Conservation (phyloP, 306 rosid species). For the Casuarina equisetifolia region DNA sequence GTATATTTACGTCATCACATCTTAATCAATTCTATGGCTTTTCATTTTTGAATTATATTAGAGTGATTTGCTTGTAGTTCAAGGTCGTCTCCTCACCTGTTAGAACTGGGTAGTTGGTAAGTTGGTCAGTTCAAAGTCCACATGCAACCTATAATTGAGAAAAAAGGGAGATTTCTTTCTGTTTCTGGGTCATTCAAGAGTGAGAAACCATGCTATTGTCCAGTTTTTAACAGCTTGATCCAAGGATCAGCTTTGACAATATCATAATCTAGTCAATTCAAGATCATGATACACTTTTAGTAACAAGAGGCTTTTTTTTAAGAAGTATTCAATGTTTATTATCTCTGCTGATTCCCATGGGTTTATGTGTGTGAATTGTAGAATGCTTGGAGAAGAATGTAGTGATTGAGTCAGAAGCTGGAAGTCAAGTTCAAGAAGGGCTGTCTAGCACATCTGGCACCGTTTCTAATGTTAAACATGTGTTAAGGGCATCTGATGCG, state of each 20-base stretch:
- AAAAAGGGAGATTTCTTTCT: neutral
- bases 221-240: neutral
- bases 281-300: neutral
- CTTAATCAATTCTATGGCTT: neutral
- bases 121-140: neutral
- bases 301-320: neutral
- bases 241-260: neutral
- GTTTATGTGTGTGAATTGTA: conserved; percentile 12
- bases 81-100: neutral
- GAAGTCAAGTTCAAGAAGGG: conserved; percentile 38
- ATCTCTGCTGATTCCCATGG: neutral
- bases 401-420: conserved; percentile 36
- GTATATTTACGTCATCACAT: neutral
- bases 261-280: neutral
- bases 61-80: neutral
- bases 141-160: neutral
- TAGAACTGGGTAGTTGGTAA: neutral
- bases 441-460: conserved; percentile 35
- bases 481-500: conserved; percentile 32
- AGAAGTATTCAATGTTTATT: neutral
- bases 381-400: conserved; percentile 34
- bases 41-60: neutral
- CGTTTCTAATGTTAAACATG: conserved; percentile 33
- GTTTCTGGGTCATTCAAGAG: neutral
- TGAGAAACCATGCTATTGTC: neutral